A percentile compares a stretch with the other conserved stretches of the same genome.
Evolutionary conservation across 768 basidiomycete species (phyloP).

Genomic region (Leccinum incarnatum): DNA sequence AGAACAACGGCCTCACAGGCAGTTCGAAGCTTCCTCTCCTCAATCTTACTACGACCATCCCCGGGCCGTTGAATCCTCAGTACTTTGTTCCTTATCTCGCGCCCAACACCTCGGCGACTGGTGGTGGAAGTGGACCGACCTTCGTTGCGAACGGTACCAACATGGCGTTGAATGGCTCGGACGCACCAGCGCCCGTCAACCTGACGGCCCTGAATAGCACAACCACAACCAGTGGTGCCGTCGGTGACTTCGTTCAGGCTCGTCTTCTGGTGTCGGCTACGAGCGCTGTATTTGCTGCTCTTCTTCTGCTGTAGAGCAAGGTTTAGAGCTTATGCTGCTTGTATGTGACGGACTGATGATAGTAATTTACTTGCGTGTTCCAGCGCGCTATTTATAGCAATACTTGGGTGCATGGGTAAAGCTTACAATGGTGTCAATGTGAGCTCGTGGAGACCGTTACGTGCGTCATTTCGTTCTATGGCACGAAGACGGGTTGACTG

Average conservation of each 20-base stretch:
- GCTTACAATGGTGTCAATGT: neutral
- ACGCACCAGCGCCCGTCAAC: conserved; percentile 38
- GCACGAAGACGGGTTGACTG: neutral
- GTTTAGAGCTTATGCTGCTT: conserved; percentile 1
- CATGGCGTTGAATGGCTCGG: conserved; percentile 28
- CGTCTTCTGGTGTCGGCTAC: conserved; percentile 6
- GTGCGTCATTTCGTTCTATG: neutral
- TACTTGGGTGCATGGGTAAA: neutral
- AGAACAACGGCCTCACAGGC: conserved; percentile 34
- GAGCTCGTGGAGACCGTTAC: neutral
- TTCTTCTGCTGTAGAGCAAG: conserved; percentile 14
- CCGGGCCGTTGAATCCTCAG: conserved; percentile 41
- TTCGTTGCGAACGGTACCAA: conserved; percentile 34
- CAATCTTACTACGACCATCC: conserved; percentile 37
- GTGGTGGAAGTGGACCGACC: conserved; percentile 42
- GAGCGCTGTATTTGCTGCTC: conserved; percentile 11
- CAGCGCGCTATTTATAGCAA: neutral
- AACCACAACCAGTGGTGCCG: conserved; percentile 4
- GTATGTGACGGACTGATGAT: conserved; percentile 1
- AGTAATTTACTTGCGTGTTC: conserved; percentile 3
- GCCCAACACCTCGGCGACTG: conserved; percentile 33
- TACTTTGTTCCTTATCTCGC: conserved; percentile 42
- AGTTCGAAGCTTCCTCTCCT: conserved; percentile 32
- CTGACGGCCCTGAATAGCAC: conserved; percentile 25
- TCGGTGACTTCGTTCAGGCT: neutral